Evolutionary conservation across 139 green algal genomes (phyloP).

Genomic region (Spirogloea muscicola): DNA sequence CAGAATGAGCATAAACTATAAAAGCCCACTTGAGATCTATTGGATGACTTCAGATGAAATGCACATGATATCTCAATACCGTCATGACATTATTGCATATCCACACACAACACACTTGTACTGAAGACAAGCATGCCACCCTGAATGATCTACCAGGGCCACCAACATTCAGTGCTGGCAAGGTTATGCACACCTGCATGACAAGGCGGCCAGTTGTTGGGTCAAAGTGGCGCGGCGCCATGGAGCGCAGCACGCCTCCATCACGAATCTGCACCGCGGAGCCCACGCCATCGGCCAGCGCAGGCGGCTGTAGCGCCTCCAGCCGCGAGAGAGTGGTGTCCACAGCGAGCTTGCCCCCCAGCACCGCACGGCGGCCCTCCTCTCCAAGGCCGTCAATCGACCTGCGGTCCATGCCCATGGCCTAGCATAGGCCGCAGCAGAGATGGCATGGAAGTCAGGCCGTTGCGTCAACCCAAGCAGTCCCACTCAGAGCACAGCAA

Average conservation of each 20-base stretch:
- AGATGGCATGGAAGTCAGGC: too few relatives aligned
- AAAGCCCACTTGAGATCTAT: not conserved
- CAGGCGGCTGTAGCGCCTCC: conserved; percentile 3
- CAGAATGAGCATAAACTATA: not conserved
- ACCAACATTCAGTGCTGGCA: too few relatives aligned
- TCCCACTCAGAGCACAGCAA: too few relatives aligned
- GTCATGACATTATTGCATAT: not conserved
- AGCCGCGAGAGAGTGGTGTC: not conserved
- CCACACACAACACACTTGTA: not conserved
- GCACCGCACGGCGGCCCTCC: not conserved
- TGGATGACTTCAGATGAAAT: not conserved
- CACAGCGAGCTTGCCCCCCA: not conserved
- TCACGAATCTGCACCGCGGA: conserved; percentile 17
- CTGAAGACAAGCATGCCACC: not conserved
- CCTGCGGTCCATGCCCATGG: conserved; percentile 2
- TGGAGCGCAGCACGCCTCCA: conserved; percentile 18
- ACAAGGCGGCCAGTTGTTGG: conserved; percentile 1
- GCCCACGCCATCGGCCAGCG: conserved; percentile 25
- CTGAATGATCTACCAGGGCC: not conserved
- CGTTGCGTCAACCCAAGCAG: too few relatives aligned
- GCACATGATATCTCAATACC: not conserved
- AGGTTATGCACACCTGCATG: conserved; percentile 25
- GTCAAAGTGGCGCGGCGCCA: conserved; percentile 14
- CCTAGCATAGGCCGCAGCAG: too few relatives aligned
- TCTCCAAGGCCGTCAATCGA: not conserved